Conservation (phyloP, 441 rosid species). For the Sinapis alba region DNA sequence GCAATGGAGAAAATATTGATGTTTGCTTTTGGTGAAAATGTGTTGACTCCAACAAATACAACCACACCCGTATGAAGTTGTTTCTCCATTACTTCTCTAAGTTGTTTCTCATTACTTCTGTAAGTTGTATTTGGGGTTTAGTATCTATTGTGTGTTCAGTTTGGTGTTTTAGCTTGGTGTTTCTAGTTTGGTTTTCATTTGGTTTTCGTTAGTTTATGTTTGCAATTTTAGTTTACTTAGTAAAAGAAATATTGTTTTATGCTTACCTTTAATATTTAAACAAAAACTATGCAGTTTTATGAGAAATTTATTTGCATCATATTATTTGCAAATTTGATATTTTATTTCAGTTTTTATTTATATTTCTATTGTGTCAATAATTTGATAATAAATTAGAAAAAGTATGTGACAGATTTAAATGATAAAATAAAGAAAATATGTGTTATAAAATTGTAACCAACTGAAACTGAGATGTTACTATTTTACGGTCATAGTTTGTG, state of each 20-base stretch:
- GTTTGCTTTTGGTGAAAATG: background rate
- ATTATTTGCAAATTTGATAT: background rate
- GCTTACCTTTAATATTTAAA: background rate
- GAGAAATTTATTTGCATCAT: background rate
- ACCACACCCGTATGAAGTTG: background rate
- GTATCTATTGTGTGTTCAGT: background rate
- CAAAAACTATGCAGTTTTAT: background rate
- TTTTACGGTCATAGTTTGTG: background rate
- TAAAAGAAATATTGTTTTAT: no score
- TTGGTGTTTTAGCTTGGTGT: background rate
- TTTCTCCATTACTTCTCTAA: no score
- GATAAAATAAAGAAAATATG: background rate
- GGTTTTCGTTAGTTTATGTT: no score
- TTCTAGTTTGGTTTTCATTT: no score
- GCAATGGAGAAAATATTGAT: background rate
- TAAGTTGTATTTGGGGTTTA: no score
- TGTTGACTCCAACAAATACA: background rate
- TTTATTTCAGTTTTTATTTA: background rate
- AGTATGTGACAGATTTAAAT: no score
- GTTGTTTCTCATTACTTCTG: no score
- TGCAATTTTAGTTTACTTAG: background rate
- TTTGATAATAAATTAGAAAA: no score
- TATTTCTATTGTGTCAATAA: background rate
- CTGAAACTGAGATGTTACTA: background rate
- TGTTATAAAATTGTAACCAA: background rate